Conservation (phyloP, 2,329 filamentous ascomycete genomes). For the Cladosporium sp. region DNA sequence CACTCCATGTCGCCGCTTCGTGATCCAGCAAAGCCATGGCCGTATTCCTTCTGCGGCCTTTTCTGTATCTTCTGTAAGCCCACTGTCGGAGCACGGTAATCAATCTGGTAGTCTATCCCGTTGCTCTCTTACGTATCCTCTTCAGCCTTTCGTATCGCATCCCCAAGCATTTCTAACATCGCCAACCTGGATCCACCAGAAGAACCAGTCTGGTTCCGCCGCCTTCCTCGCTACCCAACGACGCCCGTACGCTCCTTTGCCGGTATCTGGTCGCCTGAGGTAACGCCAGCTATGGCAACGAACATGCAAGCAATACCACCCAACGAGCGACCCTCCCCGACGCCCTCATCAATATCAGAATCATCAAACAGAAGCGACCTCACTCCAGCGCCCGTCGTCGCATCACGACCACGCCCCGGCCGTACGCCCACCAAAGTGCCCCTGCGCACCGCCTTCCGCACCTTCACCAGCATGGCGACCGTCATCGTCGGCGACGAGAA, state of each 20-base stretch:
- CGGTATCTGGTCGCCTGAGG: conserved; percentile 9
- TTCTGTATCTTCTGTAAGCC: background rate
- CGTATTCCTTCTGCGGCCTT: background rate
- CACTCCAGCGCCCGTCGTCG: background rate
- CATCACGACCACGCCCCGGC: conserved; percentile 12
- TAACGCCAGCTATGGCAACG: conserved; percentile 16
- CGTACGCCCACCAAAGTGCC: conserved; percentile 28
- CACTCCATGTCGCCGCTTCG: conserved; percentile 9
- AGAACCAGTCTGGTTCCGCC: conserved; percentile 30
- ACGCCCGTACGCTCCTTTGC: conserved; percentile 14
- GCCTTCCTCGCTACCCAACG: conserved; percentile 19
- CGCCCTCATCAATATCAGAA: conserved; percentile 12
- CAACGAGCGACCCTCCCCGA: conserved; percentile 28
- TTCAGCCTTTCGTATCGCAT: too few relatives aligned
- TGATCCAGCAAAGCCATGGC: background rate
- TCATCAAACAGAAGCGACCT: conserved; percentile 7
- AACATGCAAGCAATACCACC: conserved; percentile 21
- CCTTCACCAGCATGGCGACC: conserved; percentile 38
- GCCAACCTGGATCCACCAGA: conserved; percentile 27
- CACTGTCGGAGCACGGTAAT: background rate
- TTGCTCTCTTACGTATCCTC: too few relatives aligned
- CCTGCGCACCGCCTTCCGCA: conserved; percentile 35
- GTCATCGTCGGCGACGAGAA: conserved; percentile 35
- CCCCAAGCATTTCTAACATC: background rate
- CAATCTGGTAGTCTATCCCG: too few relatives aligned